Conservation (phyloP, 2,329 filamentous ascomycete species). For the Cladosporium sp. region DNA sequence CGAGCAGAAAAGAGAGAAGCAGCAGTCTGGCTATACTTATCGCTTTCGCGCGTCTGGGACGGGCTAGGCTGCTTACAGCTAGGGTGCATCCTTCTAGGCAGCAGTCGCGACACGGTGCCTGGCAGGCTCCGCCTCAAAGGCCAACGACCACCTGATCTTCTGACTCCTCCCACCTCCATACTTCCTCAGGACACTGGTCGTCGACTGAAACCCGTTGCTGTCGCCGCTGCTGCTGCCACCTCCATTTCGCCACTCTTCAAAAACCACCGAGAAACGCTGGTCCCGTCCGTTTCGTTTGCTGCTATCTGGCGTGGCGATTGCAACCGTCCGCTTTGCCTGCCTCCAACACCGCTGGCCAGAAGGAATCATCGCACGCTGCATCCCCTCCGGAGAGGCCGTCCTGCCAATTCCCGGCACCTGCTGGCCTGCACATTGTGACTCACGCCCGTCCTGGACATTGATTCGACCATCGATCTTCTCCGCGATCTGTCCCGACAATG, state of each 20-base stretch:
- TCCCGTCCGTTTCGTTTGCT: background rate
- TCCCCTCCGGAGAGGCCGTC: background rate
- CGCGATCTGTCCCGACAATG: constrained; percentile 1
- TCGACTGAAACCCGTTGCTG: background rate
- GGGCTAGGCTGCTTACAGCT: background rate
- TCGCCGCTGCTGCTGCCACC: background rate
- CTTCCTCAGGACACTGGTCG: constrained; percentile 4
- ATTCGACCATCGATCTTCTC: constrained; percentile 9
- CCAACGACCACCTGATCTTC: constrained; percentile 7
- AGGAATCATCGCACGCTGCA: background rate
- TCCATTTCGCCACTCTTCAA: background rate
- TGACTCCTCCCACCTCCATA: background rate
- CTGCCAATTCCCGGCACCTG: constrained; percentile 5
- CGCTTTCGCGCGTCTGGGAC: background rate
- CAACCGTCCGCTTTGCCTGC: background rate
- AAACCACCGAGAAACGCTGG: background rate
- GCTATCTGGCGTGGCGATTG: constrained; percentile 1
- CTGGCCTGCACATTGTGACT: constrained; percentile 8
- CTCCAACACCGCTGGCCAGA: background rate
- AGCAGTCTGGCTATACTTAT: background rate
- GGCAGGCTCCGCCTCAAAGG: constrained; percentile 4
- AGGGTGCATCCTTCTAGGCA: constrained; percentile 5
- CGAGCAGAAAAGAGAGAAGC: background rate
- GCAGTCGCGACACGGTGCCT: constrained; percentile 6
- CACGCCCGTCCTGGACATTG: background rate